Percentiles rank a stretch among this genome's conserved stretches.
phyloP scores from a whole-genome alignment of 805 yeast species.

The Metschnikowia cubensis region DNA sequence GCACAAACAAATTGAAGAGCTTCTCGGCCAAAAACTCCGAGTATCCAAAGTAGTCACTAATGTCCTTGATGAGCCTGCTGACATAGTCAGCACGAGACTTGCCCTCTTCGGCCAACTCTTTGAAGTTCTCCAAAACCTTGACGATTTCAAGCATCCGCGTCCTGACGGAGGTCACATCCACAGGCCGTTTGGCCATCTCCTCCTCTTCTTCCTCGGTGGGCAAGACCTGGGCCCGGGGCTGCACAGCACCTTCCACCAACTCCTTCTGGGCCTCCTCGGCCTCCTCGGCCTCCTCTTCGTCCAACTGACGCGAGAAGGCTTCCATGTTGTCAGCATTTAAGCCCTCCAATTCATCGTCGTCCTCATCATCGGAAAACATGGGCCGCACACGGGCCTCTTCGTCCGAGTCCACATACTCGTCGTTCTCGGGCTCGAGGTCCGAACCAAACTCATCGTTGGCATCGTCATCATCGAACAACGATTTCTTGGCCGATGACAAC shows the following conservation, averaged over 20 bases:
- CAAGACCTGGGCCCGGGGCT: conserved; percentile 73
- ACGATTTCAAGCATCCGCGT: conserved; percentile 95
- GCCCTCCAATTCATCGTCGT: conserved; percentile 51
- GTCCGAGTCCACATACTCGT: conserved; percentile 48
- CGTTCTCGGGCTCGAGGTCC: conserved; percentile 37
- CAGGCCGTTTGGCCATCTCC: conserved; percentile 49
- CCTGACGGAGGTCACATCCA: conserved; percentile 77
- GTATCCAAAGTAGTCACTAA: conserved; percentile 92
- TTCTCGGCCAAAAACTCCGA: conserved; percentile 90
- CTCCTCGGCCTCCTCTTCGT: conserved; percentile 49
- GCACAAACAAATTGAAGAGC: conserved; percentile 84
- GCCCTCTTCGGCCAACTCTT: conserved; percentile 77
- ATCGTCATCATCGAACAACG: conserved; percentile 73
- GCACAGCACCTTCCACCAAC: conserved; percentile 46
- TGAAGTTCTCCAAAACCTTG: conserved; percentile 88
- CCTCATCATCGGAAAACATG: conserved; percentile 74
- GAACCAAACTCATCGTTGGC: conserved; percentile 36
- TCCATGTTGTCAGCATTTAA: conserved; percentile 83
- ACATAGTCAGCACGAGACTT: conserved; percentile 80
- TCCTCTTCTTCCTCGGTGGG: conserved; percentile 68
- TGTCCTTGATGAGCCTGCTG: conserved; percentile 75
- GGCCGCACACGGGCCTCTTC: conserved; percentile 61
- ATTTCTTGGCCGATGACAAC: conserved; percentile 63
- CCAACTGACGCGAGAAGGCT: conserved; percentile 64
- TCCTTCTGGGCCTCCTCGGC: conserved; percentile 50